Conservation (phyloP, 2,329 filamentous ascomycete genomes). For the Talaromyces atroroseus region DNA sequence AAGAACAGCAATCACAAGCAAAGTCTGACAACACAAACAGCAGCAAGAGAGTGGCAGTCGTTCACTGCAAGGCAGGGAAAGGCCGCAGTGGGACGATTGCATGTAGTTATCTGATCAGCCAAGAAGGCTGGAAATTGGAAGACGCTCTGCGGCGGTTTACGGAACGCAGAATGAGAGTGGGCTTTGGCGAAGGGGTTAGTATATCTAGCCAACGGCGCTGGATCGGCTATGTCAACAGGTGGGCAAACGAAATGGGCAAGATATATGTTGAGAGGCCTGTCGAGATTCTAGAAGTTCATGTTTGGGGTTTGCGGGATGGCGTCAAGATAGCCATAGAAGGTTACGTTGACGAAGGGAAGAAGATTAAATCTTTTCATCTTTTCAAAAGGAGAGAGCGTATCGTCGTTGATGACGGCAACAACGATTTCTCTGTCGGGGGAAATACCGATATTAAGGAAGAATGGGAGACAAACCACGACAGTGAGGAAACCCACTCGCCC, state of each 20-base stretch:
- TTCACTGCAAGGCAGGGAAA: constrained; percentile 97
- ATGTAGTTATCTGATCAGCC: constrained; percentile 83
- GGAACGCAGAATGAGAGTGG: constrained; percentile 77
- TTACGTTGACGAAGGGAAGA: constrained; percentile 81
- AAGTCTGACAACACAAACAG: constrained; percentile 19
- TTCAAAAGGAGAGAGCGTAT: constrained; percentile 68
- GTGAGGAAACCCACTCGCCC: constrained; percentile 4
- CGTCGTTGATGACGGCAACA: constrained; percentile 44
- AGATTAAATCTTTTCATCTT: constrained; percentile 75
- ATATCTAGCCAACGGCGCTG: constrained; percentile 90
- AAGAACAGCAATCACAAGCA: constrained; percentile 14
- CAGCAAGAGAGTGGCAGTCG: constrained; percentile 67
- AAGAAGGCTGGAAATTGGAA: constrained; percentile 65
- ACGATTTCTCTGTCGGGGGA: constrained; percentile 41
- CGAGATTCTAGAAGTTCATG: constrained; percentile 81
- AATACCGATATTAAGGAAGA: constrained; percentile 40
- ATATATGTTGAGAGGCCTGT: constrained; percentile 75
- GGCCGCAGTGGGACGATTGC: constrained; percentile 83
- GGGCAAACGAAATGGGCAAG: constrained; percentile 66
- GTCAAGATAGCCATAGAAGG: constrained; percentile 84
- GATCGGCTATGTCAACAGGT: constrained; percentile 81
- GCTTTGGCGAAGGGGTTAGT: constrained; percentile 82
- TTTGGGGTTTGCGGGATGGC: constrained; percentile 81
- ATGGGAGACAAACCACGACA: constrained; percentile 3
- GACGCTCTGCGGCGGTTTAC: constrained; percentile 67